A percentile compares a stretch with the other conserved stretches of the same genome.
Evolutionary conservation across 2,329 filamentous ascomycete species (phyloP).

Genomic region (Curvularia lunata): DNA sequence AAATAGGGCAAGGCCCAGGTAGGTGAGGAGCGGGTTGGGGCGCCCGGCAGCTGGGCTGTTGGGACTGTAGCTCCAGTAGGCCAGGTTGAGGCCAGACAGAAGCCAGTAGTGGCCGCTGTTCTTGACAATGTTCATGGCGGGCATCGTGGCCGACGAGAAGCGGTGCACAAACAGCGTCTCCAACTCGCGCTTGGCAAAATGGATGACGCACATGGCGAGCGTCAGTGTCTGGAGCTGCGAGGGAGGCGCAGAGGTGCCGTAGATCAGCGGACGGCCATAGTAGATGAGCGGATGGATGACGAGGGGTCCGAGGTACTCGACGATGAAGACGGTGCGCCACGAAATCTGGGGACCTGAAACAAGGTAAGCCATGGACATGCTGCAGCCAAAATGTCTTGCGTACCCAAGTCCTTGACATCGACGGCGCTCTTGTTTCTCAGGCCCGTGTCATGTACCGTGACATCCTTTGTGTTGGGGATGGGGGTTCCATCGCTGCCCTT

Average conservation of each 20-base stretch:
- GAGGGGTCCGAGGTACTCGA: slow-evolving; percentile 93
- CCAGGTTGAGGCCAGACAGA: slow-evolving; percentile 78
- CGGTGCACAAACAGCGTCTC: slow-evolving; percentile 95
- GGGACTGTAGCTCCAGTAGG: slow-evolving; percentile 84
- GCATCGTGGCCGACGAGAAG: slow-evolving; percentile 96
- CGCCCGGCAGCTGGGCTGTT: slow-evolving; percentile 67
- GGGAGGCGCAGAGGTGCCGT: slow-evolving; percentile 61
- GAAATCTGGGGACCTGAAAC: slow-evolving; percentile 78
- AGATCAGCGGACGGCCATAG: slow-evolving; percentile 74
- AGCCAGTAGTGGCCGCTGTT: slow-evolving; percentile 96
- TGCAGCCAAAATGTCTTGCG: slow-evolving; percentile 1
- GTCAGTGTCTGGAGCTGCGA: slow-evolving; percentile 75
- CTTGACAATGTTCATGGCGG: slow-evolving; percentile 86
- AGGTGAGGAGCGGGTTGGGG: slow-evolving; percentile 55
- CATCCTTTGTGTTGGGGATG: slow-evolving; percentile 61
- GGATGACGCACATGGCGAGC: slow-evolving; percentile 74
- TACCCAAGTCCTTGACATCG: slow-evolving; percentile 93
- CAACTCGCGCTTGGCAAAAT: slow-evolving; percentile 94
- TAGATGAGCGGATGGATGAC: slow-evolving; percentile 81
- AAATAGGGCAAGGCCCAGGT: slow-evolving; percentile 74
- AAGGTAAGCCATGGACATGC: slow-evolving; percentile 10
- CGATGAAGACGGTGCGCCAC: slow-evolving; percentile 92
- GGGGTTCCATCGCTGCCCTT: slow-evolving; percentile 67
- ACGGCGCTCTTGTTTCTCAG: slow-evolving; percentile 67
- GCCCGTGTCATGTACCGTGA: slow-evolving; percentile 61